These are phyloP conservation scores for Nannizziopsis arthrosporioides DNA, from an alignment of 2,329 filamentous ascomycete genomes.

Conservation along the genomic window DNA sequence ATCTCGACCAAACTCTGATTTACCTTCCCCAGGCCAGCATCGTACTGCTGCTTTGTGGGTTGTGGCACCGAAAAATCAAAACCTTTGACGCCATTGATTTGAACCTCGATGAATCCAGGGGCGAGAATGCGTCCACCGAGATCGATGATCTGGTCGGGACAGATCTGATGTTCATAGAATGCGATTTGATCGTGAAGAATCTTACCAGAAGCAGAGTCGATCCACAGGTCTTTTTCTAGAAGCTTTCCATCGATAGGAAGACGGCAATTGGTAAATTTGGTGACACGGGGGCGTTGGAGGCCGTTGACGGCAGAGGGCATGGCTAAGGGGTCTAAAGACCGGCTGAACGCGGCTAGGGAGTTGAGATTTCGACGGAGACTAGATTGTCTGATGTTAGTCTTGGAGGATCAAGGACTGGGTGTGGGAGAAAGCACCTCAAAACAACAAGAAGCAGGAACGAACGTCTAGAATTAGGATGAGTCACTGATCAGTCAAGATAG, in stretches of 20 bases:
- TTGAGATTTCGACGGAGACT: conserved; percentile 15
- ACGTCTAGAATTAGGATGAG: no score
- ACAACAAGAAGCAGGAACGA: no score
- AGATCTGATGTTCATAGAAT: conserved; percentile 38
- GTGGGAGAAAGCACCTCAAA: no score
- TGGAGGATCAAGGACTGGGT: conserved; percentile 14
- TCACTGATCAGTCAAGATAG: no score
- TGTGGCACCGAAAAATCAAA: conserved; percentile 81
- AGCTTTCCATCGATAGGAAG: conserved; percentile 57
- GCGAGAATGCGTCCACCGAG: conserved; percentile 72
- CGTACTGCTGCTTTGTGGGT: conserved; percentile 54
- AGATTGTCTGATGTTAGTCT: background rate
- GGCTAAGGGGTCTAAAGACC: conserved; percentile 22
- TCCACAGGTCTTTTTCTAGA: conserved; percentile 73
- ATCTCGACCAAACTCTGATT: conserved; percentile 63
- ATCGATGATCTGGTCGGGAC: conserved; percentile 63
- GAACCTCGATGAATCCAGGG: conserved; percentile 79
- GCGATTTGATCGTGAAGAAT: conserved; percentile 59
- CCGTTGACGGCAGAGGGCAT: conserved; percentile 11
- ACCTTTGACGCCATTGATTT: conserved; percentile 84
- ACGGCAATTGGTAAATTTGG: conserved; percentile 81
- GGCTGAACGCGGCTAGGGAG: conserved; percentile 23
- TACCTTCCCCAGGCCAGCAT: conserved; percentile 57
- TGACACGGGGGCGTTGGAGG: conserved; percentile 44
- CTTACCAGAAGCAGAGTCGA: conserved; percentile 68